Base-by-base conservation (phyloP, 768 basidiomycete genomes). In the Gautieria morchelliformis region DNA sequence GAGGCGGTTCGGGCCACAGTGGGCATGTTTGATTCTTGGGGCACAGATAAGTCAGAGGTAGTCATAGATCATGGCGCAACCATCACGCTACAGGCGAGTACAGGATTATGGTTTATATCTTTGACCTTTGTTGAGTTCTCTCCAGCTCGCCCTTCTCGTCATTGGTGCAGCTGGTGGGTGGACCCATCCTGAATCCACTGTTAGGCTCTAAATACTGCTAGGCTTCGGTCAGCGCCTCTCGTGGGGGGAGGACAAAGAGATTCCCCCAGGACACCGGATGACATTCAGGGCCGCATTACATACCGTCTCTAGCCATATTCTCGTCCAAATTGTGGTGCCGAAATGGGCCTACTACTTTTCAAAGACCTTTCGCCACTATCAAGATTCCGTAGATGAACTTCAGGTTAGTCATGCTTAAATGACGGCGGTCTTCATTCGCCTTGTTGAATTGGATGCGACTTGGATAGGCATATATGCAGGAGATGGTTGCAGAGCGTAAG, bases 101-200 rank as follows among this genome's bases (percentile, higher is more conserved):
- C 15, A 10, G 19, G 27, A 12, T 12, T 12, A 3, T 30, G 20
- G 8, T 7, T 47, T 39, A 5, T 20, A 5, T 19, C n/a, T 17
- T 39, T 55, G 19, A 44, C 19, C 37, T 24, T 45, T 3, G 40
- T 40, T 10, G 27, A 27, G 11, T 27, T 4, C 7, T 24, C 12
- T 40, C 6, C 35, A 82, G 82, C 74, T 82, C 44, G 76, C 81
- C 0, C 73, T 83, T 2, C 77, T 79, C 52, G 75, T 81, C 32
- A 80, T 83, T 55, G 73, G 80, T 27, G 73, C 72, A 2, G 81
- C 82, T 59, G 81, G 78, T 77, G 59, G 14, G 53, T 44, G 22
- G 11, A 30, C 30, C 12, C 19, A 6, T 20, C 10, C 7, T 27
- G 24, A 15, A 30, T 11, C 6, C 6, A 35, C 44, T 24, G 8